Evolutionary conservation across 2,329 filamentous ascomycete genomes (phyloP).

Genomic region (Akanthomyces muscarius): DNA sequence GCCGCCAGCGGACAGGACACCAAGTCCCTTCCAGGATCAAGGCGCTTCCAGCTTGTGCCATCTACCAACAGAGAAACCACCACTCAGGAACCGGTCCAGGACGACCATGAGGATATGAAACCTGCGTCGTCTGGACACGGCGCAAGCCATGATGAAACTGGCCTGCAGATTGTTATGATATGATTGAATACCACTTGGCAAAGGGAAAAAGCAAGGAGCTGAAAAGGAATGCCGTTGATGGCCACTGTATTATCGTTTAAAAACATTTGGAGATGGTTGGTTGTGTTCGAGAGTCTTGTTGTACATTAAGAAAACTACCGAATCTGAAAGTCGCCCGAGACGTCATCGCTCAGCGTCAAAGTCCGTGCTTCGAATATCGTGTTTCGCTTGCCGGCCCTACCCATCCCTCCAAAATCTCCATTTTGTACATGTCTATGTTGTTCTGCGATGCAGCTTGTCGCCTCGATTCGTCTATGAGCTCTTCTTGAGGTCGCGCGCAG

Average conservation of each 20-base stretch:
- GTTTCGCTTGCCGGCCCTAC: constrained; percentile 10
- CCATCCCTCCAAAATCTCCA: background rate
- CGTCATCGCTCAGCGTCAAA: constrained; percentile 3
- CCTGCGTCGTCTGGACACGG: background rate
- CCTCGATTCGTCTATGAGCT: constrained; percentile 31
- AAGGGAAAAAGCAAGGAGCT: background rate
- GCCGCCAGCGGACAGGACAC: constrained; percentile 1
- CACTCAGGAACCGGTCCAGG: background rate
- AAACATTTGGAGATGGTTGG: constrained; percentile 6
- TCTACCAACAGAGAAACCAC: background rate
- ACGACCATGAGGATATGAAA: background rate
- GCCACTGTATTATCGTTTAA: constrained; percentile 2
- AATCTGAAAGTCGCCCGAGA: constrained; percentile 9
- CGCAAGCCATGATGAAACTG: constrained; percentile 11
- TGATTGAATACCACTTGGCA: constrained; percentile 9
- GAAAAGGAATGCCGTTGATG: constrained; percentile 4
- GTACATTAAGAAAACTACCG: constrained; percentile 18
- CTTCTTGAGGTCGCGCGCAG: constrained; percentile 54
- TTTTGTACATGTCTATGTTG: constrained; percentile 27
- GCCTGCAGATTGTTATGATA: constrained; percentile 8
- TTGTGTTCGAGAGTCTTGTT: constrained; percentile 16
- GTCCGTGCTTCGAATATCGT: constrained; percentile 1
- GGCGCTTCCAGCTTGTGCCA: background rate
- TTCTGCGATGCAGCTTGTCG: constrained; percentile 4
- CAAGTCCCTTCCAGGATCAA: background rate